A percentile compares a stretch with the other conserved stretches of the same genome.
These are phyloP conservation scores for Stentor coeruleus DNA, from an alignment of 73 alveolate genomes.

Conservation along the genomic window DNA sequence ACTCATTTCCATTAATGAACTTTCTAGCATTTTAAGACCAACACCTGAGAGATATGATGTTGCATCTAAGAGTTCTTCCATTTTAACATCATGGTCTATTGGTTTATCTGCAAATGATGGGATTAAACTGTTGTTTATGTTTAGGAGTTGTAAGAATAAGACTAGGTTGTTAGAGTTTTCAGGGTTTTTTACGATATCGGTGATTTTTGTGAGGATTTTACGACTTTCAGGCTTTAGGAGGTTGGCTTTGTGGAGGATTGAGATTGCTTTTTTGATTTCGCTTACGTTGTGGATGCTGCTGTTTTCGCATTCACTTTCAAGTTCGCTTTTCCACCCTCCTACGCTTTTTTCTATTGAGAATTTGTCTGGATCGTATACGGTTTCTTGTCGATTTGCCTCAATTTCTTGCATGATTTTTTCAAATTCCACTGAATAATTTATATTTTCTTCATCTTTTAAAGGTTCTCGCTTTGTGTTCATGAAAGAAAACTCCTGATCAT, in stretches of 20 bases:
- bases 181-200: neutral
- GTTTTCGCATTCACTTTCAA: neutral
- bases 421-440: neutral
- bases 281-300: neutral
- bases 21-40: neutral
- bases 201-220: neutral
- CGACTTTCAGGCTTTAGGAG: neutral
- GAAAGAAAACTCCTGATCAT: neutral
- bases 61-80: neutral
- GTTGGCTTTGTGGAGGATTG: neutral
- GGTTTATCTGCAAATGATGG: neutral
- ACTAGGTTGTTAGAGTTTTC: neutral
- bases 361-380: too few species aligned
- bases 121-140: neutral
- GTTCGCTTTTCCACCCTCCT: slow-evolving; percentile 1
- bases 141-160: neutral
- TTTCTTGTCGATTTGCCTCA: neutral
- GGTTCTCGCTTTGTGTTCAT: neutral
- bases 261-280: neutral
- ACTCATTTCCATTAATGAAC: neutral
- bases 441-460: neutral
- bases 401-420: neutral
- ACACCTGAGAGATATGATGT: neutral
- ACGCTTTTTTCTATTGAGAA: neutral
- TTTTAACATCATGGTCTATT: neutral